phyloP scores from a whole-genome alignment of 1,284 basidiomycete genomes.

The Heterobasidion occidentale region DNA sequence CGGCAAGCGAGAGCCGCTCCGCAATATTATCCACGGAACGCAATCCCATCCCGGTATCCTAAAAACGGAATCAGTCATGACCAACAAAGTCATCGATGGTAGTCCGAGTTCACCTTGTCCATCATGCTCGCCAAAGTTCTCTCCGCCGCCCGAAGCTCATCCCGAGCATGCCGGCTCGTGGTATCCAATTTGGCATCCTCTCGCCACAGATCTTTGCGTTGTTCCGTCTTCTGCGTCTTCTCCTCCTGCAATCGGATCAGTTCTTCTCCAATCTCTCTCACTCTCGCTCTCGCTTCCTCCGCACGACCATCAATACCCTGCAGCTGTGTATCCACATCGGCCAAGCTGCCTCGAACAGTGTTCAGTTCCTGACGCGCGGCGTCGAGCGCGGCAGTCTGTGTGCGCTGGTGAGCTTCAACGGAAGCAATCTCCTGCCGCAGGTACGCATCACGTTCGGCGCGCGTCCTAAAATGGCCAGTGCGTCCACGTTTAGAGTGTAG shows the following conservation, averaged over 20 bases:
- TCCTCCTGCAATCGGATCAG: constrained; percentile 63
- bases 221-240: constrained; percentile 68
- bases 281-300: constrained; percentile 67
- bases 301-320: constrained; percentile 61
- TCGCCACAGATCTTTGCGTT: constrained; percentile 90
- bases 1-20: constrained; percentile 62
- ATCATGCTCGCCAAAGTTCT: constrained; percentile 83
- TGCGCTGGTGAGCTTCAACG: constrained; percentile 48
- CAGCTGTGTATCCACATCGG: constrained; percentile 53
- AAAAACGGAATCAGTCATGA: neutral
- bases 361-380: constrained; percentile 33
- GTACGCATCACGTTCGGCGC: constrained; percentile 75
- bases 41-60: constrained; percentile 89
- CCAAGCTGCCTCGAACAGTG: constrained; percentile 36
- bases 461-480: constrained; percentile 76
- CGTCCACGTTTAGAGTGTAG: constrained; percentile 88
- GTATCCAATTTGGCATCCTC: constrained; percentile 88
- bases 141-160: constrained; percentile 78
- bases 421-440: constrained; percentile 69
- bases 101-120: constrained; percentile 68
- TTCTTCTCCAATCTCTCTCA: constrained; percentile 63
- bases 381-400: constrained; percentile 45
- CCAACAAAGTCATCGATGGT: neutral
- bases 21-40: constrained; percentile 81
- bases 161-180: constrained; percentile 66